These are phyloP conservation scores for Mortierella polycephala DNA, from an alignment of 371 early-diverging fungal genomes.

Conservation along the genomic window DNA sequence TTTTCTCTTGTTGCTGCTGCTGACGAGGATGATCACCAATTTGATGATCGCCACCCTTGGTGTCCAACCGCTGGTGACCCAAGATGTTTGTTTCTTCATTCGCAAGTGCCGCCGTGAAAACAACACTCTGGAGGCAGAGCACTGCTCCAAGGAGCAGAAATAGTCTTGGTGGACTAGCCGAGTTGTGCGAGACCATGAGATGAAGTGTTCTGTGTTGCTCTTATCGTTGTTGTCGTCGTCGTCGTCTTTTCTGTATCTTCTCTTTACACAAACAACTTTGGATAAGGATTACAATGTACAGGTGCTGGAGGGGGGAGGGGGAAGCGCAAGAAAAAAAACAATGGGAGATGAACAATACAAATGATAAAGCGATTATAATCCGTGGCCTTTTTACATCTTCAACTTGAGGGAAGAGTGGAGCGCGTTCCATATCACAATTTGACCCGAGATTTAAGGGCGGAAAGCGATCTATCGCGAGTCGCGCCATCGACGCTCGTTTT, in stretches of 20 bases:
- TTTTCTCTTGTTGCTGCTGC: no score
- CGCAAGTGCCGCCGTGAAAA: not conserved
- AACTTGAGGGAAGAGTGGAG: not conserved
- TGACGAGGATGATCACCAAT: no score
- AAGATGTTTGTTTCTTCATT: no score
- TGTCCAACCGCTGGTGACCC: not conserved
- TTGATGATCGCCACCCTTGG: not conserved
- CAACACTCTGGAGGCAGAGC: constrained; percentile 13
- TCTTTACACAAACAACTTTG: not conserved
- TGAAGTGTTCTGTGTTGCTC: no score
- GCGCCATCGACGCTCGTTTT: no score
- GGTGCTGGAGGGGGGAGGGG: not conserved
- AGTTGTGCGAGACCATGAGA: constrained; percentile 8
- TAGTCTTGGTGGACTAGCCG: constrained; percentile 13
- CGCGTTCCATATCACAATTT: constrained; percentile 34
- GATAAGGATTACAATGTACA: not conserved
- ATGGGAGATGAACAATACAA: not conserved
- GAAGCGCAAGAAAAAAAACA: constrained; percentile 3
- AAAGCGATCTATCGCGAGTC: no score
- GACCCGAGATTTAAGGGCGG: constrained; percentile 7
- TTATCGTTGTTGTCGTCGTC: not conserved
- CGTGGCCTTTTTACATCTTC: no score
- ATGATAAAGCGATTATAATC: no score
- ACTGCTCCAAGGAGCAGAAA: constrained; percentile 16
- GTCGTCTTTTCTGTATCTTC: not conserved